A percentile compares a stretch with the other conserved stretches of the same genome.
These are phyloP conservation scores for Sisymbrium altissimum DNA, from an alignment of 345 rosid species.

Conservation along the genomic window DNA sequence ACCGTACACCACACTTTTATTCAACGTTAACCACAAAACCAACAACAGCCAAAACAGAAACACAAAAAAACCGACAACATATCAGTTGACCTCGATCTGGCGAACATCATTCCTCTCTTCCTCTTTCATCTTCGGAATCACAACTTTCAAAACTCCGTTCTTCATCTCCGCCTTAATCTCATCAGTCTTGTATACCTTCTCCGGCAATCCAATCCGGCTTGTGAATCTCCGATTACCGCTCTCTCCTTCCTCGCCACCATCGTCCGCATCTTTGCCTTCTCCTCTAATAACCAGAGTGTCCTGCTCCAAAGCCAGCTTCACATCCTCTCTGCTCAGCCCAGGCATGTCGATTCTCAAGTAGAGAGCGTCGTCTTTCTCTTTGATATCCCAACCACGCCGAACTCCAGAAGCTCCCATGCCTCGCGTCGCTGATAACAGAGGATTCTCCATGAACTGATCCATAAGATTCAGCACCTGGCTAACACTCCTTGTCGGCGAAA, in stretches of 20 bases:
- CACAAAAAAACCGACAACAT: background rate
- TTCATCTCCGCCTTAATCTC: constrained; percentile 87
- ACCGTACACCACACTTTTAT: background rate
- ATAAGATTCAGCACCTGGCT: constrained; percentile 61
- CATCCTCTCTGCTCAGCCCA: constrained; percentile 56
- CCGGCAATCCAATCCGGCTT: constrained; percentile 40
- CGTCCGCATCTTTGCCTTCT: constrained; percentile 45
- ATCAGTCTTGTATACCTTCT: constrained; percentile 32
- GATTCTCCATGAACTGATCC: constrained; percentile 57
- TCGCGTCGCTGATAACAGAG: constrained; percentile 37
- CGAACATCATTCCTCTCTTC: constrained; percentile 52
- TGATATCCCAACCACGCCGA: constrained; percentile 47
- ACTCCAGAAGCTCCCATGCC: constrained; percentile 37
- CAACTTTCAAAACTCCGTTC: constrained; percentile 73
- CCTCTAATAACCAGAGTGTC: constrained; percentile 63
- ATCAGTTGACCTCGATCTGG: constrained; percentile 43
- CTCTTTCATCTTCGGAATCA: constrained; percentile 72
- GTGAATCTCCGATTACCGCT: constrained; percentile 40
- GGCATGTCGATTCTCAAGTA: constrained; percentile 53
- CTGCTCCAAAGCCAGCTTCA: constrained; percentile 53
- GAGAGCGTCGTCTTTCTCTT: constrained; percentile 47
- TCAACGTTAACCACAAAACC: background rate
- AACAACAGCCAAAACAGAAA: background rate
- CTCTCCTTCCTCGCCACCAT: constrained; percentile 9
- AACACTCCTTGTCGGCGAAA: constrained; percentile 59